Evolutionary conservation across 495 filamentous ascomycete genomes (phyloP).

Genomic region (Friedmanniomyces endolithicus): DNA sequence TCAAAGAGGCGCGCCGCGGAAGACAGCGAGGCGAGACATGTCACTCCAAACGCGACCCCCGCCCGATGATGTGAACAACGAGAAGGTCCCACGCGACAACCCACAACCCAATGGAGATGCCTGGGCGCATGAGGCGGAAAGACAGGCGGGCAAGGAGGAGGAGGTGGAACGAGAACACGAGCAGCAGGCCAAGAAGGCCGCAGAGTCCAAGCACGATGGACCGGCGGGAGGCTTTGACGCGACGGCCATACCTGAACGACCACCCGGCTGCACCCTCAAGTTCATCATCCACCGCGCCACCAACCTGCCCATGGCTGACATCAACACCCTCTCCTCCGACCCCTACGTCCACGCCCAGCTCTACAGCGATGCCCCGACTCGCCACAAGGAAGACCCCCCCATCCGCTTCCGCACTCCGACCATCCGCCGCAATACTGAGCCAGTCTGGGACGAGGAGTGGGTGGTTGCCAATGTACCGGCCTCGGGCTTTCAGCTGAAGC

Average conservation of each 20-base stretch:
- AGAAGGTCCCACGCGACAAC: neutral
- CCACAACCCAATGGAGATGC: too few relatives aligned
- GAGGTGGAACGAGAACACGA: neutral
- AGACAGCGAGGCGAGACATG: too few relatives aligned
- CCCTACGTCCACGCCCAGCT: slow-evolving; percentile 69
- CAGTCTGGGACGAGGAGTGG: slow-evolving; percentile 77
- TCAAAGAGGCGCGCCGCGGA: too few relatives aligned
- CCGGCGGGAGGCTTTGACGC: slow-evolving; percentile 69
- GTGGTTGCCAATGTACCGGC: slow-evolving; percentile 72
- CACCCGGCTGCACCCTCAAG: slow-evolving; percentile 65
- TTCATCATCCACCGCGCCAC: slow-evolving; percentile 72
- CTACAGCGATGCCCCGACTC: slow-evolving; percentile 43
- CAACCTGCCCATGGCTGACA: slow-evolving; percentile 71
- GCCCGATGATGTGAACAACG: too few relatives aligned
- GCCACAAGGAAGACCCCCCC: slow-evolving; percentile 69
- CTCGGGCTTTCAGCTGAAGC: slow-evolving; percentile 67
- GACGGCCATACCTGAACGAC: slow-evolving; percentile 61
- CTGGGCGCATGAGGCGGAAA: too few relatives aligned
- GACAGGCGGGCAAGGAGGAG: neutral
- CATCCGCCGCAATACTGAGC: slow-evolving; percentile 53
- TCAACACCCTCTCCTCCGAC: slow-evolving; percentile 65
- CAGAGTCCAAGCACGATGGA: slow-evolving; percentile 14
- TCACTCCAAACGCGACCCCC: too few relatives aligned
- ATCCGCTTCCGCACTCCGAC: slow-evolving; percentile 67
- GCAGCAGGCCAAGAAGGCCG: neutral